Evolutionary conservation across 768 basidiomycete genomes (phyloP), one percentile per base, ranked within the genome.

Genomic region (Calocera viscosa): DNA sequence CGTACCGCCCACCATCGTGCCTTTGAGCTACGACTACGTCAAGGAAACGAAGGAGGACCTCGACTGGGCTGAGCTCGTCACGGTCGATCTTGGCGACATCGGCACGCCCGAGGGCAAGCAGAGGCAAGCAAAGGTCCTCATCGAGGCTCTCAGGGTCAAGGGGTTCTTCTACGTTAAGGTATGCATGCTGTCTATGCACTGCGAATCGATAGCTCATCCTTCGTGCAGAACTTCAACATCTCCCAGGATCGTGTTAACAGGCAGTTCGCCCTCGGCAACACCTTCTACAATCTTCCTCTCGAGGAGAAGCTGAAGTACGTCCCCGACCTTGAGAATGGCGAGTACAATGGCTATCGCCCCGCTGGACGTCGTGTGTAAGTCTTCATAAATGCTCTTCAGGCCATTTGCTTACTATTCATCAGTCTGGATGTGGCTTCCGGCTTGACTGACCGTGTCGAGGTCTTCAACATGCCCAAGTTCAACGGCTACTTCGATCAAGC

Each of bases 361-460:
- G 43, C 43, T 19, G 43, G 43, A 17, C 43, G 43, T 47, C 43
- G 43, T 7, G 24, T 47, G 43, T 47, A 47, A 47, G 43, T 19
- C 43, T 7, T 47, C 43, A 19, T 19, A 63, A 68, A n/a, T 74
- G 71, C 10, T 3, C 22, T 33, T 22, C 12, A 33, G 30, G 28
- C n/a, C 40, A 33, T 39, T 7, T 40, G 33, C 30, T 38, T 16
- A 28, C 38, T 16, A 41, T 33, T 22, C 75, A 75, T 22, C 74
- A 77, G 65, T 74, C 77, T 39, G 77, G 78, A 1, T 78, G 76
- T 67, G 72, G 76, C 26, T 17, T 75, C 74, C 10, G 73, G 73
- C 66, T 75, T 79, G 7, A 75, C 76, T 43, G 78, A 79, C 66
- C 78, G 78, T 69, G 73, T 74, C 71, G 78, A 79, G 67, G 72